phyloP scores from a whole-genome alignment of 305 asterid species.

The Striga hermonthica region DNA sequence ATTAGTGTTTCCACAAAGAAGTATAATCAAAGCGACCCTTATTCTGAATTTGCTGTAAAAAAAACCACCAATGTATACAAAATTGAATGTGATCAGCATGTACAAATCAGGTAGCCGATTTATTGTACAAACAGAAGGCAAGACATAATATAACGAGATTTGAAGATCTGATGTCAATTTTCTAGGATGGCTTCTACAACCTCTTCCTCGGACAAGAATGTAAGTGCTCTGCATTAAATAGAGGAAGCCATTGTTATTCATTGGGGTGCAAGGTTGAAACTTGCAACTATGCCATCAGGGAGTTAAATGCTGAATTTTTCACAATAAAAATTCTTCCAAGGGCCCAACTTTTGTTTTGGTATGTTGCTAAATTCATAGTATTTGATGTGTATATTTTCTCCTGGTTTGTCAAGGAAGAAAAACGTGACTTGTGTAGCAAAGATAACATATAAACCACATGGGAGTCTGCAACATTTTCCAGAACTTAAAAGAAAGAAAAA shows the following conservation, averaged over 20 bases:
- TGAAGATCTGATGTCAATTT: constrained; percentile 13
- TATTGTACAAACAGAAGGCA: constrained; percentile 28
- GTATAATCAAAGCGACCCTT: neutral
- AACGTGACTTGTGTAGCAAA: no score
- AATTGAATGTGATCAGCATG: constrained; percentile 21
- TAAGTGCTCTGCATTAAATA: constrained; percentile 27
- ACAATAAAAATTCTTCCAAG: no score
- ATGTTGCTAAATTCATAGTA: no score
- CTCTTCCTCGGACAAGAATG: neutral
- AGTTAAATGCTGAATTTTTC: no score
- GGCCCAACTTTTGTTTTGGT: no score
- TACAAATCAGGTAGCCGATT: constrained; percentile 5
- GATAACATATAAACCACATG: no score
- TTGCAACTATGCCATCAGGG: no score
- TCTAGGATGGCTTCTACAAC: constrained; percentile 15
- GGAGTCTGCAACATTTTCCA: no score
- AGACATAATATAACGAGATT: neutral
- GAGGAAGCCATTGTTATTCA: neutral
- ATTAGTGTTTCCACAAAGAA: neutral
- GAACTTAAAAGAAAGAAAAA: no score
- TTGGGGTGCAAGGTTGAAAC: neutral
- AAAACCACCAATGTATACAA: neutral
- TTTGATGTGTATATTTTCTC: no score
- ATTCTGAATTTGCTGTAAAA: constrained; percentile 24
- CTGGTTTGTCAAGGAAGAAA: no score